Conservation (phyloP, 306 rosid species). For the Purshia tridentata region DNA sequence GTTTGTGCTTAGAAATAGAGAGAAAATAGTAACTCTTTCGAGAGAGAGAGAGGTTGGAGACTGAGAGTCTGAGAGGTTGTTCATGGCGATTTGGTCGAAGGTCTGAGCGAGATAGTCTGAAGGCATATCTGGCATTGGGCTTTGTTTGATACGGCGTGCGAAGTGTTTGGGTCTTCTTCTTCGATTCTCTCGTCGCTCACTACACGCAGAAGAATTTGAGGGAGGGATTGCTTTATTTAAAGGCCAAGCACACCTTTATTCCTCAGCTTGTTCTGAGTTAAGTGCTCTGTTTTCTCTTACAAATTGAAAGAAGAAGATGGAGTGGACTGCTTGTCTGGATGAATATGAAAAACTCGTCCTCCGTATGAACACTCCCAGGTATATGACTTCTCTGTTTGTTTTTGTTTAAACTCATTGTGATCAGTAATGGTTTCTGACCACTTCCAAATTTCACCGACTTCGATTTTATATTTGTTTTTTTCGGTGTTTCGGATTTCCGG, state of each 20-base stretch:
- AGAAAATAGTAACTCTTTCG: conserved; percentile 29
- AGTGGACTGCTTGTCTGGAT: conserved; percentile 67
- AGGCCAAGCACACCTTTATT: not conserved
- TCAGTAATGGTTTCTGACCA: too few species aligned
- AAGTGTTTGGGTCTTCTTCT: conserved; percentile 14
- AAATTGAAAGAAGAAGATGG: conserved; percentile 40
- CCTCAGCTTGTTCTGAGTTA: too few species aligned
- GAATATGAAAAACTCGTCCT: conserved; percentile 78
- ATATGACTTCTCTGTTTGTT: not conserved
- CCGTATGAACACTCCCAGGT: conserved; percentile 93
- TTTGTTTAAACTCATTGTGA: too few species aligned
- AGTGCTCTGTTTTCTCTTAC: not conserved
- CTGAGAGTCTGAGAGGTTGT: conserved; percentile 38
- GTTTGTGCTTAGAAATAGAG: conserved; percentile 32
- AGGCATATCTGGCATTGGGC: conserved; percentile 20
- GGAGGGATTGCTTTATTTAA: not conserved
- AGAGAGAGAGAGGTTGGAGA: conserved; percentile 27
- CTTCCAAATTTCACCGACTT: too few species aligned
- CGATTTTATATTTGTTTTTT: not conserved
- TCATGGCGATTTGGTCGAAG: conserved; percentile 52
- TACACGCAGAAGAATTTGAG: not conserved
- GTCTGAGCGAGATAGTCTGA: conserved; percentile 35
- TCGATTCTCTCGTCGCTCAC: conserved; percentile 3
- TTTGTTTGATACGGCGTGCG: conserved; percentile 16
- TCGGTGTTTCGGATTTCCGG: not conserved